phyloP scores from a whole-genome alignment of 2,329 filamentous ascomycete genomes.

The Thermoascus crustaceus region DNA sequence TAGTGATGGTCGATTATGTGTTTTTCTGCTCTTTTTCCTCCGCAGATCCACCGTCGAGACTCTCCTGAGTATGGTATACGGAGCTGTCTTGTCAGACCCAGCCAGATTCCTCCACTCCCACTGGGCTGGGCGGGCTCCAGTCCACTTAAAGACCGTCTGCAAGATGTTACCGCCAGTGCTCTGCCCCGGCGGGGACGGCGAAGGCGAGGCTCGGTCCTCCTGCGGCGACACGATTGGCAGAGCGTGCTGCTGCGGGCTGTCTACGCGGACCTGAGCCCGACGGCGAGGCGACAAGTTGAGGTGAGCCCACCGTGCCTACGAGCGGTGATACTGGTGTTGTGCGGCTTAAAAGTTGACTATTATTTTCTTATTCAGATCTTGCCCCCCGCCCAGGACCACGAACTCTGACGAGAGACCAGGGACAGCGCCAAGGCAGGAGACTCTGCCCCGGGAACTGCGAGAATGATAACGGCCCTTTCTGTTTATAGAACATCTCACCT shows the following conservation, averaged over 20 bases:
- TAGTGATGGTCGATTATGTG: constrained; percentile 11
- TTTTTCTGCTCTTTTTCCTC: constrained; percentile 15
- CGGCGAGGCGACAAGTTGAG: not conserved
- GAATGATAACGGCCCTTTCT: too few species aligned
- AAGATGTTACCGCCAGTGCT: constrained; percentile 1
- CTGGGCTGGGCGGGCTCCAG: constrained; percentile 3
- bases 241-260: constrained; percentile 1
- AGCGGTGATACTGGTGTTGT: not conserved
- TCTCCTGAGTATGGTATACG: constrained; percentile 1
- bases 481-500: too few species aligned
- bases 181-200: not conserved
- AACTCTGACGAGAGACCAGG: too few species aligned
- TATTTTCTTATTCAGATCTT: not conserved
- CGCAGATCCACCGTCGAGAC: constrained; percentile 21
- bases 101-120: constrained; percentile 1
- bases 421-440: too few species aligned
- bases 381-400: not conserved
- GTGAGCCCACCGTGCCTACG: constrained; percentile 1
- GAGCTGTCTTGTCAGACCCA: constrained; percentile 2
- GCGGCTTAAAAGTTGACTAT: not conserved
- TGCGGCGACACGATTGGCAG: not conserved
- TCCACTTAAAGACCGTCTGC: not conserved
- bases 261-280: not conserved
- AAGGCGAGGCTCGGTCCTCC: not conserved
- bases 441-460: too few species aligned